Conservation (phyloP, 2,329 filamentous ascomycete species). For the Ophiostoma tasmaniense region DNA sequence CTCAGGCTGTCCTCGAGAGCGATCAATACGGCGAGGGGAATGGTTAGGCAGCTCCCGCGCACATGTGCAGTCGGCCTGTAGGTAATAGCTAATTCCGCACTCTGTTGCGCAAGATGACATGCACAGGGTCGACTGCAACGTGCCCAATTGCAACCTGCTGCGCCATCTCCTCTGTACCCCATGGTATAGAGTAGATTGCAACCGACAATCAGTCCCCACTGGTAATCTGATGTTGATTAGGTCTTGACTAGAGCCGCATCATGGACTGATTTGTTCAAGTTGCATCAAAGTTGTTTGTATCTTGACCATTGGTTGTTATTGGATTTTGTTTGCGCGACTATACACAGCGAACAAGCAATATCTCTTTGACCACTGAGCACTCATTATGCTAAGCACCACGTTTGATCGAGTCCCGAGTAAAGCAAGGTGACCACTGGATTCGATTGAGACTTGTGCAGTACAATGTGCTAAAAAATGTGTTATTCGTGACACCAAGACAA, state of each 20-base stretch:
- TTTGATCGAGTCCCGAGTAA: neutral
- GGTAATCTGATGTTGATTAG: neutral
- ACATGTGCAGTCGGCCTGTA: neutral
- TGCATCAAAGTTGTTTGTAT: neutral
- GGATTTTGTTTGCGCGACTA: neutral
- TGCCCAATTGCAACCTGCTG: too few relatives aligned
- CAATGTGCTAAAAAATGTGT: neutral
- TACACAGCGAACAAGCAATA: neutral
- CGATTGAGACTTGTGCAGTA: neutral
- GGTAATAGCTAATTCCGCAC: too few relatives aligned
- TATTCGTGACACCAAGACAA: neutral
- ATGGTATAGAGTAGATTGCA: neutral
- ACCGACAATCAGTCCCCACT: neutral
- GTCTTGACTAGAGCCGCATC: neutral
- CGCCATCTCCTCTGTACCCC: neutral
- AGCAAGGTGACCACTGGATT: neutral
- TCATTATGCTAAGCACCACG: neutral
- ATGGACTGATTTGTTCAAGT: neutral
- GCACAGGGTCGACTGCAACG: too few relatives aligned
- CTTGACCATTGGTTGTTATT: neutral
- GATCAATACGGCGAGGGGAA: neutral
- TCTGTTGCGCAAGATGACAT: too few relatives aligned
- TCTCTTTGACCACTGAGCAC: neutral
- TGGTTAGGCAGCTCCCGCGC: neutral
- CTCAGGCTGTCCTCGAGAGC: neutral